A percentile compares a stretch with the other conserved stretches of the same genome.
Evolutionary conservation across 192 early-diverging fungal genomes (phyloP).

Genomic region (Geranomyces michiganensis): DNA sequence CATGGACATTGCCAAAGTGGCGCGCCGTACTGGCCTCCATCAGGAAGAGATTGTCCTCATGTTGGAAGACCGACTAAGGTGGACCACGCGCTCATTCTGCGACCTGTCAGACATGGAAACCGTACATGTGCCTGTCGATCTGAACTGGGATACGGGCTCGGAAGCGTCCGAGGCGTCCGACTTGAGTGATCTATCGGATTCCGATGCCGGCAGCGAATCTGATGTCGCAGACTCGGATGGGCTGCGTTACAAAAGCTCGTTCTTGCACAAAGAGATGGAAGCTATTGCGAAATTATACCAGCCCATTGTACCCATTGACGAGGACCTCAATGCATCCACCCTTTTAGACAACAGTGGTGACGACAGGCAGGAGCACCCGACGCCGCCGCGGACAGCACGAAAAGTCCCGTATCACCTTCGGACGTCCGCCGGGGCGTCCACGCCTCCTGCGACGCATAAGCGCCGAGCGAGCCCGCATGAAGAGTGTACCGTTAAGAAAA

Average conservation of each 20-base stretch:
- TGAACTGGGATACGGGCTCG: constrained; percentile 27
- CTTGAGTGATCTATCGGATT: not conserved
- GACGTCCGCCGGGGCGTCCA: not conserved
- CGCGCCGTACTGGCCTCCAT: not conserved
- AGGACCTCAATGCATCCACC: not conserved
- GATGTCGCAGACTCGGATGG: not conserved
- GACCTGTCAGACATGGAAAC: not conserved
- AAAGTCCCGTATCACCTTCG: not conserved
- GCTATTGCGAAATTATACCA: constrained; percentile 1
- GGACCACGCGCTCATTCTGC: not conserved
- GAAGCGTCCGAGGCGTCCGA: constrained; percentile 22
- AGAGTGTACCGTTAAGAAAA: constrained; percentile 19
- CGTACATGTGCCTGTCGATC: not conserved
- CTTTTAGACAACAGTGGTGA: not conserved
- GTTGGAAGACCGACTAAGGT: not conserved
- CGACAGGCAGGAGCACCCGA: not conserved
- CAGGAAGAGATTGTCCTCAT: constrained; percentile 1
- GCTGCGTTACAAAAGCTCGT: not conserved
- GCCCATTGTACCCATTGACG: not conserved
- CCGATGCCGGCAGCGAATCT: constrained; percentile 12
- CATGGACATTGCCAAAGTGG: not conserved
- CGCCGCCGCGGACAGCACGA: not conserved
- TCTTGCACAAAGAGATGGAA: constrained; percentile 22
- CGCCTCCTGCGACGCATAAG: constrained; percentile 14
- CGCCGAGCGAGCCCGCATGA: constrained; percentile 15